Percentiles rank a stretch among this genome's conserved stretches.
These are phyloP conservation scores for Silene noctiflora DNA, from an alignment of 179 eudicot genomes.

Conservation along the genomic window DNA sequence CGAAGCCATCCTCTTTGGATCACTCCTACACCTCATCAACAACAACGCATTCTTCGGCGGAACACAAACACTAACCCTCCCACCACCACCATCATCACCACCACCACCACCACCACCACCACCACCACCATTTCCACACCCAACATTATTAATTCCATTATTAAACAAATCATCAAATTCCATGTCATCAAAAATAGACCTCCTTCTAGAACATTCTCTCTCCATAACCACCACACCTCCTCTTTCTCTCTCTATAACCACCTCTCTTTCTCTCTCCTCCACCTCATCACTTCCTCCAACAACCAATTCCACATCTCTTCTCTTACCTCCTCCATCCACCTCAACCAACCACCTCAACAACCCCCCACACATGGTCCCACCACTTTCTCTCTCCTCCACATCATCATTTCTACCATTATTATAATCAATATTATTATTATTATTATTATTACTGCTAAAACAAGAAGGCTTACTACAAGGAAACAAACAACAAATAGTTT, in stretches of 20 bases:
- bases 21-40: slow-evolving; percentile 91
- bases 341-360: slow-evolving; percentile 60
- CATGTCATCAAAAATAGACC: slow-evolving; percentile 60
- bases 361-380: slow-evolving; percentile 37
- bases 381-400: neutral
- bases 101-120: slow-evolving; percentile 21
- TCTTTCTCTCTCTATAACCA: slow-evolving; percentile 22
- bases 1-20: slow-evolving; percentile 67
- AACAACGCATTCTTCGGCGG: slow-evolving; percentile 86
- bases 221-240: slow-evolving; percentile 25
- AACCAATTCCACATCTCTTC: slow-evolving; percentile 63
- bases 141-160: slow-evolving; percentile 10
- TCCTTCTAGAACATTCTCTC: slow-evolving; percentile 40
- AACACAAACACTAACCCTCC: slow-evolving; percentile 56
- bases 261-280: slow-evolving; percentile 3
- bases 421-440: neutral
- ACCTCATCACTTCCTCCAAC: slow-evolving; percentile 48
- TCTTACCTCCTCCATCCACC: slow-evolving; percentile 35
- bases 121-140: slow-evolving; percentile 13
- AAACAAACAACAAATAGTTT: slow-evolving; percentile 65
- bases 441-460: slow-evolving; percentile 28
- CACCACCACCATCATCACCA: slow-evolving; percentile 19
- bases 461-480: slow-evolving; percentile 68
- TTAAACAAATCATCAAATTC: slow-evolving; percentile 47
- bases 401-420: neutral